phyloP scores from a whole-genome alignment of 805 yeast species.

The Cyberlindnera sargentensis region DNA sequence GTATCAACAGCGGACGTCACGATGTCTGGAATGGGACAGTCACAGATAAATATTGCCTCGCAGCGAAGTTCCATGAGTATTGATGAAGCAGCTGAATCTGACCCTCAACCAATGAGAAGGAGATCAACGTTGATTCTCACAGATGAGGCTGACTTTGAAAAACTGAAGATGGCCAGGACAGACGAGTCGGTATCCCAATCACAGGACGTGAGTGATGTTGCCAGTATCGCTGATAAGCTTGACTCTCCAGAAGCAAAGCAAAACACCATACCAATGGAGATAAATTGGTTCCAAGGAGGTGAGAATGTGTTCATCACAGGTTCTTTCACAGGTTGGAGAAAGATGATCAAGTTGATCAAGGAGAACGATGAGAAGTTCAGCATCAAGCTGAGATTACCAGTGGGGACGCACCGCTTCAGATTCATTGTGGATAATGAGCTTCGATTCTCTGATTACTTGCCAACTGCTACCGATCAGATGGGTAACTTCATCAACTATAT shows the following conservation, averaged over 20 bases:
- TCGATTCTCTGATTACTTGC: slow-evolving; percentile 77
- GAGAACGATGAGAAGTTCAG: slow-evolving; percentile 49
- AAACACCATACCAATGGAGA: slow-evolving; percentile 44
- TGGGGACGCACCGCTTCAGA: slow-evolving; percentile 89
- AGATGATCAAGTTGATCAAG: slow-evolving; percentile 80
- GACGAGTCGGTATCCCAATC: slow-evolving; percentile 18
- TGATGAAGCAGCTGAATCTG: slow-evolving; percentile 9
- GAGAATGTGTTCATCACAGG: slow-evolving; percentile 93
- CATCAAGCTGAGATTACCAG: slow-evolving; percentile 71
- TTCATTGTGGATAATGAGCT: slow-evolving; percentile 93
- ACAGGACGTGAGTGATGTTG: slow-evolving; percentile 8
- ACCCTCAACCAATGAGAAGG: slow-evolving; percentile 34
- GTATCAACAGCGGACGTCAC: slow-evolving; percentile 21
- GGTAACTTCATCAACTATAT: slow-evolving; percentile 92
- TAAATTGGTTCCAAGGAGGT: slow-evolving; percentile 96
- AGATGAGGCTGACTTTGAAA: slow-evolving; percentile 57
- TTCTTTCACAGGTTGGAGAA: slow-evolving; percentile 96
- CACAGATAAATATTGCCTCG: slow-evolving; percentile 17
- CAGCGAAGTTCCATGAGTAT: slow-evolving; percentile 22
- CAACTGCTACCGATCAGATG: slow-evolving; percentile 97
- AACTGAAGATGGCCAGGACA: slow-evolving; percentile 33
- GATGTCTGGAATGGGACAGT: slow-evolving; percentile 22
- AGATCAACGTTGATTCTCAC: slow-evolving; percentile 67
- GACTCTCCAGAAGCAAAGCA: slow-evolving; percentile 1
- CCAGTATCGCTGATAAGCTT: slow-evolving; percentile 3